These are phyloP conservation scores for Rosa rugosa DNA, from an alignment of 306 rosid species.

Conservation along the genomic window DNA sequence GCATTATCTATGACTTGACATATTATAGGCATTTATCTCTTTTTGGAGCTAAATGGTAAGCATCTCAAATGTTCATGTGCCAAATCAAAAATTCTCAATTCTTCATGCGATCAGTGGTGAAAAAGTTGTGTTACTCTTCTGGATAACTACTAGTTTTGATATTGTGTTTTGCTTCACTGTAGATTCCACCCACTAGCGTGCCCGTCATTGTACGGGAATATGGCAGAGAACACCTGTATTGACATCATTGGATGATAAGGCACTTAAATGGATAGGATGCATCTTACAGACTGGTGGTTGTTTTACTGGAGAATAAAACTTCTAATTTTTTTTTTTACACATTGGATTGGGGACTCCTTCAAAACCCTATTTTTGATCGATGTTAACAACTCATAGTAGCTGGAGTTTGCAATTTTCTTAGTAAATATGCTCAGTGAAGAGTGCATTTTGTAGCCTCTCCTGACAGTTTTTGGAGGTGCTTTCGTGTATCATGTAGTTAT, in stretches of 20 bases:
- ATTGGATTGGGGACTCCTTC: constrained; percentile 3
- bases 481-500: not conserved
- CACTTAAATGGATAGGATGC: constrained; percentile 1
- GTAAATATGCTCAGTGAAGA: constrained; percentile 33
- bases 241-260: not conserved
- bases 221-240: constrained; percentile 49
- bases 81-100: not conserved
- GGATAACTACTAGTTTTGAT: not conserved
- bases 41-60: not conserved
- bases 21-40: not conserved
- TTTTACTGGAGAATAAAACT: not conserved
- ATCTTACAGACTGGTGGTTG: not conserved
- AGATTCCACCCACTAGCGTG: constrained; percentile 88
- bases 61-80: not conserved
- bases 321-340: not conserved
- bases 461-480: constrained; percentile 17
- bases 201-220: constrained; percentile 86
- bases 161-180: constrained; percentile 12
- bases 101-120: not conserved
- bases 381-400: not conserved
- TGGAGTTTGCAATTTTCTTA: constrained; percentile 5
- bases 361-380: not conserved
- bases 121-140: not conserved
- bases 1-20: not conserved
- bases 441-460: constrained; percentile 40